These are phyloP conservation scores for Aurantiochytrium sp. DNA, from an alignment of 108 stramenopile species.

Conservation along the genomic window DNA sequence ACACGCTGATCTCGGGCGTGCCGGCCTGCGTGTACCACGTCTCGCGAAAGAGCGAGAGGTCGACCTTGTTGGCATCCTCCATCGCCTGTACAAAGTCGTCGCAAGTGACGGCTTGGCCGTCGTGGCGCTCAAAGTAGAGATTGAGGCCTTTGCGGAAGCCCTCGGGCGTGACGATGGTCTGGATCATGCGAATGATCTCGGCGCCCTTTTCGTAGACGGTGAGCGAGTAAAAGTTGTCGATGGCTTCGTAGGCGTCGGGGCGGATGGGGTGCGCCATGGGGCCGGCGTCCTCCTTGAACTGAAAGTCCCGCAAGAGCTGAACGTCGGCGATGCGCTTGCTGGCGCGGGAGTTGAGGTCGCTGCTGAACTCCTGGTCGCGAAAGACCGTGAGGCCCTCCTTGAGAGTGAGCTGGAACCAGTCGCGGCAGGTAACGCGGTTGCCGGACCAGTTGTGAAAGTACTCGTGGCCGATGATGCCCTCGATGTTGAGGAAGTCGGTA, in stretches of 20 bases:
- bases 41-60: conserved; percentile 65
- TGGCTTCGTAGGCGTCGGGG: conserved; percentile 84
- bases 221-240: conserved; percentile 72
- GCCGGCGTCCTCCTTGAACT: conserved; percentile 65
- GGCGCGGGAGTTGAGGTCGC: conserved; percentile 74
- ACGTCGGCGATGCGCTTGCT: conserved; percentile 92
- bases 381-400: conserved; percentile 99
- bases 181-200: conserved; percentile 93
- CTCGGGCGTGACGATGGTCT: conserved; percentile 72
- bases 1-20: conserved; percentile 78
- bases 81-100: conserved; percentile 92
- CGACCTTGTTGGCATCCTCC: conserved; percentile 85
- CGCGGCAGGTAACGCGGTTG: conserved; percentile 92
- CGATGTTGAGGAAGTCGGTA: conserved; percentile 80
- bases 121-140: conserved; percentile 78
- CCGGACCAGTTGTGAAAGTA: conserved; percentile 86
- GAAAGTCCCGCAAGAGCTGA: conserved; percentile 67
- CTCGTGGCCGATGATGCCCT: conserved; percentile 88
- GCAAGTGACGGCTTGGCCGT: conserved; percentile 91
- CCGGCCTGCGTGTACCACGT: conserved; percentile 88
- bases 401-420: conserved; percentile 97
- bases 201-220: conserved; percentile 87
- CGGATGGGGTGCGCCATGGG: conserved; percentile 96
- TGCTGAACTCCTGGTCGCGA: conserved; percentile 83
- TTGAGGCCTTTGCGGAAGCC: conserved; percentile 97